These are phyloP conservation scores for Pyrenophora tritici-repentis DNA, from an alignment of 2,329 filamentous ascomycete genomes.

Conservation along the genomic window DNA sequence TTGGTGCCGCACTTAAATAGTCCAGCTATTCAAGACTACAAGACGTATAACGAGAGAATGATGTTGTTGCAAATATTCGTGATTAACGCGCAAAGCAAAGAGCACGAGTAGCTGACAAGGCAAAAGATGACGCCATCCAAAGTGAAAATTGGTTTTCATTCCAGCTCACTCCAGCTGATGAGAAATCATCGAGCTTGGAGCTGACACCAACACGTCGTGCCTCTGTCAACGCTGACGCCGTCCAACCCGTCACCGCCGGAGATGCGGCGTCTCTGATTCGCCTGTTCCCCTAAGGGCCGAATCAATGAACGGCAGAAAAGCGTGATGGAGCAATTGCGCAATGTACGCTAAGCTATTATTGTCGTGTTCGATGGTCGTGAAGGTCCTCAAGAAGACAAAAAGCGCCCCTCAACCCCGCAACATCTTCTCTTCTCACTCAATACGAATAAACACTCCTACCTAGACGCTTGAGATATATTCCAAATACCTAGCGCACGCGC, in stretches of 20 bases:
- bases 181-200: neutral
- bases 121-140: neutral
- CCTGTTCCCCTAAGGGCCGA: slow-evolving; percentile 11
- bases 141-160: no score
- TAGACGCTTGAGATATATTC: neutral
- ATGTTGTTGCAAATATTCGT: no score
- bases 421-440: neutral
- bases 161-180: neutral
- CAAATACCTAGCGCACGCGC: neutral
- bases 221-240: neutral
- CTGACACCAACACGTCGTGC: neutral
- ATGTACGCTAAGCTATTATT: slow-evolving; percentile 36
- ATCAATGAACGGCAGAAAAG: slow-evolving; percentile 32
- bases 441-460: neutral
- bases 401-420: slow-evolving; percentile 21
- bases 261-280: slow-evolving; percentile 27
- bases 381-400: slow-evolving; percentile 30
- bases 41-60: no score
- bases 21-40: no score
- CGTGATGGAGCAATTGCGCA: slow-evolving; percentile 37
- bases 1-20: no score
- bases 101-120: no score
- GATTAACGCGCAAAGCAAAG: no score
- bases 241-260: slow-evolving; percentile 26
- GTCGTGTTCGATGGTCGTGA: slow-evolving; percentile 8